Evolutionary conservation across 2,329 filamentous ascomycete species (phyloP), one percentile per base, ranked within the genome.

Genomic region (Aspergillus niger): DNA sequence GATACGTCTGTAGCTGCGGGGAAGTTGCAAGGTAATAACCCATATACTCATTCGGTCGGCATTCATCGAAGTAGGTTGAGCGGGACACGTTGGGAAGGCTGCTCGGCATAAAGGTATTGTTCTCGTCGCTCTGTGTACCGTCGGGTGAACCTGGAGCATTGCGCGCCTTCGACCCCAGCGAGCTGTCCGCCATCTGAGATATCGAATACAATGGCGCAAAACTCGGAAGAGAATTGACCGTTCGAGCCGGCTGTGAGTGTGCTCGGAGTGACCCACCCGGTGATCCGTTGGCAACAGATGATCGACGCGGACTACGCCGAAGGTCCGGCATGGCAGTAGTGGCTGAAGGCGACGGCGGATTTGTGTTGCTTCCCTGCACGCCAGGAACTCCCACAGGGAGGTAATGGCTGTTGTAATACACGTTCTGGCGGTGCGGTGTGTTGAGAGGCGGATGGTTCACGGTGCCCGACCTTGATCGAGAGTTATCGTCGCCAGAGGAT

Each of bases 191-290:
- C n/a, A 65, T 47, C 41, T 73, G 73, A 15, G 71, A 65, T 20
- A 72, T 69, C 22, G 71, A 66, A 61, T 75, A 76, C 8, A 76
- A 62, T 11, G 73, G 72, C 8, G 70, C 67, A 57, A 76, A 72
- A 41, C 61, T 70, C 44, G 71, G 73, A 49, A 73, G 64, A 44
- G 76, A 75, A 55, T 76, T 74, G 17, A 80, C 65, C n/a, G 76
- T 69, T 24, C 80, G 74, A n/a, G 80, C 79, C 56, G 80, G 80
- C 59, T 82, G 80, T n/a, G 80, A 82, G 24, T 82, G 80, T n/a
- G 80, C 80, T 57, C 80, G 72, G 30, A 81, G 62, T 22, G 76
- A 78, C 30, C 73, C 74, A 36, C 75, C 75, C 3, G 79, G 74
- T 20, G 78, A 77, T 8, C 74, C 74, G 57, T 77, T 79, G 11